Conservation (phyloP, 139 green algal genomes). For the Tetraselmis striata region DNA sequence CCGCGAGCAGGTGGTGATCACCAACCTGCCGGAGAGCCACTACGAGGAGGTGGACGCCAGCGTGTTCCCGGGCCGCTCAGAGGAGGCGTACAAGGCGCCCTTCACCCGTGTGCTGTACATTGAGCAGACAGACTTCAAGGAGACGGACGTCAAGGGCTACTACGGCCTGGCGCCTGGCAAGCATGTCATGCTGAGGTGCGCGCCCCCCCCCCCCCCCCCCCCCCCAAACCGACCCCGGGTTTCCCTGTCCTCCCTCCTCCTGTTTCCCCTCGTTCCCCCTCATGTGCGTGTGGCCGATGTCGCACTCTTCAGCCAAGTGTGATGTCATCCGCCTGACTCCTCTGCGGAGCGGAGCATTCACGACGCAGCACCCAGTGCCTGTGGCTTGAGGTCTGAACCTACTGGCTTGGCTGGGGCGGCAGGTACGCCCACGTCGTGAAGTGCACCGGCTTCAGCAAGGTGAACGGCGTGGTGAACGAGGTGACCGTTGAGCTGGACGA, state of each 20-base stretch:
- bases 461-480: constrained; percentile 50
- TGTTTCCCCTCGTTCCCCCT: not conserved
- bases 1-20: constrained; percentile 68
- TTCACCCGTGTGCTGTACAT: constrained; percentile 90
- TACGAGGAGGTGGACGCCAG: constrained; percentile 58
- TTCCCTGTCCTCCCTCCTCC: not conserved
- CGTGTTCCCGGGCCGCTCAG: constrained; percentile 53
- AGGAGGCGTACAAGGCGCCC: constrained; percentile 53
- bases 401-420: constrained; percentile 2
- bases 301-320: not conserved
- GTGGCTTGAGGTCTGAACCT: not conserved
- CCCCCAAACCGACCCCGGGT: too few species aligned
- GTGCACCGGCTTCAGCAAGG: constrained; percentile 55
- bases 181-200: constrained; percentile 80
- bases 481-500: constrained; percentile 53
- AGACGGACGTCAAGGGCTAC: constrained; percentile 83
- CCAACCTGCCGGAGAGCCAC: constrained; percentile 65
- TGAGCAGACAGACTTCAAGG: constrained; percentile 86
- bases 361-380: not conserved
- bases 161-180: constrained; percentile 94
- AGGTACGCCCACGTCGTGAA: constrained; percentile 88
- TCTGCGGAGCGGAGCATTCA: too few species aligned
- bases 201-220: too few species aligned
- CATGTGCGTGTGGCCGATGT: not conserved
- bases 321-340: too few species aligned